These are phyloP conservation scores for Leonotis leonurus DNA, from an alignment of 257 asterid species.

Conservation along the genomic window DNA sequence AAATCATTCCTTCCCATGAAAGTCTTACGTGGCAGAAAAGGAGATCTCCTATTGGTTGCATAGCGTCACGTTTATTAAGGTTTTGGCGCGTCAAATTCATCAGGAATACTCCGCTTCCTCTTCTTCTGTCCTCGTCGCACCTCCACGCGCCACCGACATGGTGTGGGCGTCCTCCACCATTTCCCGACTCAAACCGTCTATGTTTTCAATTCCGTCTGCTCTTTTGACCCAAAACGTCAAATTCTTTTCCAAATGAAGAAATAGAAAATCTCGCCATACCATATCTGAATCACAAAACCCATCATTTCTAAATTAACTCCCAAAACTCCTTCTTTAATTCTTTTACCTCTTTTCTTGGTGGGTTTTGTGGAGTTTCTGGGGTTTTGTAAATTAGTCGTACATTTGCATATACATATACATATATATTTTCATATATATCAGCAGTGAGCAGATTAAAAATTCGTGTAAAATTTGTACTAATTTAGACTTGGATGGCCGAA, in stretches of 20 bases:
- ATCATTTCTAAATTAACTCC: not conserved
- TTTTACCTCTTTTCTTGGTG: not conserved
- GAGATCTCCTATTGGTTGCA: slow-evolving; percentile 25
- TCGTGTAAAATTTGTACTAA: not conserved
- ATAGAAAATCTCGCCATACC: too few species aligned
- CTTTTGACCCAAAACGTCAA: slow-evolving; percentile 13
- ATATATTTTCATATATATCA: too few species aligned
- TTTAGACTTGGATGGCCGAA: slow-evolving; percentile 53
- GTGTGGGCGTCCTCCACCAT: slow-evolving; percentile 9
- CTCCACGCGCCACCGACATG: slow-evolving; percentile 24
- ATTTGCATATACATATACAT: not conserved
- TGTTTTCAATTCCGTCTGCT: slow-evolving; percentile 14
- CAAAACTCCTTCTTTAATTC: not conserved
- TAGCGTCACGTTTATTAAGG: slow-evolving; percentile 25
- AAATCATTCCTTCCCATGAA: not conserved
- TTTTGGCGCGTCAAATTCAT: slow-evolving; percentile 20
- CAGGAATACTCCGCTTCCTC: not conserved
- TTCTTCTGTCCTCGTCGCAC: not conserved
- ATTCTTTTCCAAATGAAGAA: too few species aligned
- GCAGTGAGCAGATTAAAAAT: not conserved
- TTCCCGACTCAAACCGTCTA: slow-evolving; percentile 19
- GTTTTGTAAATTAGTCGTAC: not conserved
- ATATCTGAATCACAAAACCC: not conserved
- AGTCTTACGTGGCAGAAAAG: slow-evolving; percentile 20
- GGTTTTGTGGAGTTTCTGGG: slow-evolving; percentile 20